Conservation (phyloP, 2,329 filamentous ascomycete species). For the Verticillium longisporum region DNA sequence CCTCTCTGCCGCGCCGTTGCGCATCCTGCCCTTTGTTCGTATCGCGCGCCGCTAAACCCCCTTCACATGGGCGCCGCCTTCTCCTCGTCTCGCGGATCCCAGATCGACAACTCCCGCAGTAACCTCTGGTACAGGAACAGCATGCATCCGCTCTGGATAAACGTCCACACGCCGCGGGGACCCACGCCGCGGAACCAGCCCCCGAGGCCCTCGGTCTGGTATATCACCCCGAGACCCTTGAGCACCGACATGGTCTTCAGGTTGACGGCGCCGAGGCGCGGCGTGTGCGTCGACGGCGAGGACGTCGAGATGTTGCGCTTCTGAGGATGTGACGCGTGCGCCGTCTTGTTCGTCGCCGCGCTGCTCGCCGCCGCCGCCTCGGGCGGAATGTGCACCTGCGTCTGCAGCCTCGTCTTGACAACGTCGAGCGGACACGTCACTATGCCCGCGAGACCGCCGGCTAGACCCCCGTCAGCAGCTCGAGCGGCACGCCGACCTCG, state of each 20-base stretch:
- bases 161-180: slow-evolving; percentile 91
- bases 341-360: slow-evolving; percentile 12
- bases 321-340: slow-evolving; percentile 31
- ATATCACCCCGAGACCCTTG: slow-evolving; percentile 79
- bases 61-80: background rate
- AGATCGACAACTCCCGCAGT: slow-evolving; percentile 64
- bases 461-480: slow-evolving; percentile 82
- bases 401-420: slow-evolving; percentile 94
- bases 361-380: slow-evolving; percentile 14
- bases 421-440: slow-evolving; percentile 95
- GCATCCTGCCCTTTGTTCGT: background rate
- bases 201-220: slow-evolving; percentile 76
- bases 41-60: no score
- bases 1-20: background rate
- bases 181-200: slow-evolving; percentile 96
- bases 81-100: slow-evolving; percentile 21
- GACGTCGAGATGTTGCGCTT: slow-evolving; percentile 81
- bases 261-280: slow-evolving; percentile 68
- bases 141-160: slow-evolving; percentile 95
- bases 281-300: slow-evolving; percentile 76
- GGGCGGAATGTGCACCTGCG: slow-evolving; percentile 57
- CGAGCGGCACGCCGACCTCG: slow-evolving; percentile 78
- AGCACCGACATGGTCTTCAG: slow-evolving; percentile 87
- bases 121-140: slow-evolving; percentile 89
- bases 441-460: slow-evolving; percentile 87